phyloP scores from a whole-genome alignment of 805 yeast genomes.

The Phaffomyces opuntiae region DNA sequence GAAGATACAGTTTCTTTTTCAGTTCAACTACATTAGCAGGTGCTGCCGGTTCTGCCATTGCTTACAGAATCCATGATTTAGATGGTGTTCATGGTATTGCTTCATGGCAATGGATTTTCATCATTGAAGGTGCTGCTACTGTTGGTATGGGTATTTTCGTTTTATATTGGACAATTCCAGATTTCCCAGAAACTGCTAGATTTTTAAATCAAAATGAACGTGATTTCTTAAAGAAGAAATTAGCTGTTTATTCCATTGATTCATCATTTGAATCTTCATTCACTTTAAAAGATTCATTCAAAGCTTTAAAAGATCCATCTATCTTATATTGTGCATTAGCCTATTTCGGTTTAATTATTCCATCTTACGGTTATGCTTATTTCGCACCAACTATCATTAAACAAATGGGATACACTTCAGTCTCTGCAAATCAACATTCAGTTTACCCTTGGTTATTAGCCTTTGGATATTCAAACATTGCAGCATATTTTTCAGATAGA shows the following conservation, averaged over 20 bases:
- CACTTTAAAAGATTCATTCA: constrained; percentile 26
- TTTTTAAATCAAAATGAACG: constrained; percentile 34
- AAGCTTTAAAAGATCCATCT: constrained; percentile 52
- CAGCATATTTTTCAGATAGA: constrained; percentile 60
- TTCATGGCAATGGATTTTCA: constrained; percentile 46
- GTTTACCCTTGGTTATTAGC: constrained; percentile 83
- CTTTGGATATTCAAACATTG: constrained; percentile 54
- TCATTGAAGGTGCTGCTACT: constrained; percentile 44
- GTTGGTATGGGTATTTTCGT: constrained; percentile 30
- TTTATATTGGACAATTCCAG: constrained; percentile 34
- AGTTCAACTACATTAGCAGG: constrained; percentile 47
- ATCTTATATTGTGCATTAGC: constrained; percentile 32
- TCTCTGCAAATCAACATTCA: constrained; percentile 70
- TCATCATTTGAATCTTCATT: constrained; percentile 29
- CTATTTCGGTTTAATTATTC: constrained; percentile 32
- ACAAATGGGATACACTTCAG: constrained; percentile 49
- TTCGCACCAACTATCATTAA: constrained; percentile 33
- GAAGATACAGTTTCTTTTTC: constrained; percentile 41
- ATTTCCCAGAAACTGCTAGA: constrained; percentile 34
- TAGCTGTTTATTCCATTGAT: constrained; percentile 31
- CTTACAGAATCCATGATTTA: constrained; percentile 36
- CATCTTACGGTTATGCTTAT: constrained; percentile 39
- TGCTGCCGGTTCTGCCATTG: constrained; percentile 50
- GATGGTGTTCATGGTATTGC: constrained; percentile 37
- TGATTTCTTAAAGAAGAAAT: constrained; percentile 30